phyloP scores from a whole-genome alignment of 1,139 yeast species.

The Entelexis paramagnoliae region DNA sequence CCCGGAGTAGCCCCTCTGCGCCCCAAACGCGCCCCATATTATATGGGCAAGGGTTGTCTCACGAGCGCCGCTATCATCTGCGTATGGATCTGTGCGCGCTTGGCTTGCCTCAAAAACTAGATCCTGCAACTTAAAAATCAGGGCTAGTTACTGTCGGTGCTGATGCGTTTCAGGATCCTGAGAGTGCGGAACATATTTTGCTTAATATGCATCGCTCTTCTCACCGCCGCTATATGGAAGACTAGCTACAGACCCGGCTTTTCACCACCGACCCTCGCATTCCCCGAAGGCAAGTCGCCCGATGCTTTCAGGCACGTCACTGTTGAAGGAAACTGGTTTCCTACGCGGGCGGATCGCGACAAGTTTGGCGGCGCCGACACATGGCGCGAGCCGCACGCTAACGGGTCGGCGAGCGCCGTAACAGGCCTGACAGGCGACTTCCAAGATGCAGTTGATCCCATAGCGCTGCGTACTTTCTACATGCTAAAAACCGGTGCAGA shows the following conservation, averaged over 20 bases:
- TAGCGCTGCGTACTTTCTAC: constrained; percentile 26
- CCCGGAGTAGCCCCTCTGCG: no score
- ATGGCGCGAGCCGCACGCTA: constrained; percentile 2
- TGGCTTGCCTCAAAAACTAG: no score
- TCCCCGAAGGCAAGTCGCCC: not conserved
- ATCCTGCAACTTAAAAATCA: not conserved
- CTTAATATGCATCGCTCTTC: not conserved
- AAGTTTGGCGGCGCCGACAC: constrained; percentile 10
- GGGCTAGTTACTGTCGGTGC: not conserved
- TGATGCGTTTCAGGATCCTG: not conserved
- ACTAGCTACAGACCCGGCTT: not conserved
- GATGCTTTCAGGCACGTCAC: not conserved
- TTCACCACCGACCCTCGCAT: not conserved
- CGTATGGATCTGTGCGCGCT: not conserved
- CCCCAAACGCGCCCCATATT: no score
- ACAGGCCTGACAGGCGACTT: constrained; percentile 14
- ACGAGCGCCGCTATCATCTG: not conserved
- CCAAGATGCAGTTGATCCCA: constrained; percentile 13
- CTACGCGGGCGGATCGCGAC: not conserved
- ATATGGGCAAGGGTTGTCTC: not conserved
- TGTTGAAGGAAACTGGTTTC: constrained; percentile 11
- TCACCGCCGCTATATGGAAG: not conserved
- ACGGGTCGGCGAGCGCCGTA: not conserved
- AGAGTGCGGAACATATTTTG: not conserved
- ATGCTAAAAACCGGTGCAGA: constrained; percentile 35